Conservation (phyloP, 768 basidiomycete genomes). For the Dacryopinax primogenitus region DNA sequence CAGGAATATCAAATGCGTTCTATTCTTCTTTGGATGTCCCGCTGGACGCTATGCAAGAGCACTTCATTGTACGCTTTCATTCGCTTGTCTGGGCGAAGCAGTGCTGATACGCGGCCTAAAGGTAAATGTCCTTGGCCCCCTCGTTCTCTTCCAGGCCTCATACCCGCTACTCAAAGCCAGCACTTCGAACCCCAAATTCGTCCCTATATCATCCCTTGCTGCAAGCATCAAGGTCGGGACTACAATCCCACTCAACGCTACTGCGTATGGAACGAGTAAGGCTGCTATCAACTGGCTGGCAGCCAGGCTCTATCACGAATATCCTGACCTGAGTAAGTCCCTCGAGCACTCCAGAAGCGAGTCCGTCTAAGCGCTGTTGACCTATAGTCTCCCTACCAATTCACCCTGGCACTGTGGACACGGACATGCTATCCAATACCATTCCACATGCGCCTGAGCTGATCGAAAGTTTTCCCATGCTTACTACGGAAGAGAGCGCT, state of each 20-base stretch:
- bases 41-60: background rate
- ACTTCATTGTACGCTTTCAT: constrained; percentile 6
- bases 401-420: constrained; percentile 11
- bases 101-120: background rate
- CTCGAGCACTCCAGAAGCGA: too few relatives aligned
- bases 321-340: background rate
- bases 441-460: background rate
- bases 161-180: constrained; percentile 12
- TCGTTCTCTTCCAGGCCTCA: constrained; percentile 19
- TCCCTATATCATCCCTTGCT: constrained; percentile 12
- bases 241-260: background rate
- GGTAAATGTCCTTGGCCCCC: constrained; percentile 17
- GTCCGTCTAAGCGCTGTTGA: too few relatives aligned
- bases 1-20: constrained; percentile 13
- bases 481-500: constrained; percentile 9
- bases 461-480: background rate
- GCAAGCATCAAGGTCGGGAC: constrained; percentile 5
- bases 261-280: constrained; percentile 14
- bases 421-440: background rate
- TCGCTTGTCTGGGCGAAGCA: background rate
- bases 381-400: too few relatives aligned
- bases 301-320: constrained; percentile 10
- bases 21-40: background rate
- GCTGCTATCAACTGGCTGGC: constrained; percentile 17
- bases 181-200: constrained; percentile 12